Evolutionary conservation across 805 yeast species (phyloP).

Genomic region (Clavispora santaluciae): DNA sequence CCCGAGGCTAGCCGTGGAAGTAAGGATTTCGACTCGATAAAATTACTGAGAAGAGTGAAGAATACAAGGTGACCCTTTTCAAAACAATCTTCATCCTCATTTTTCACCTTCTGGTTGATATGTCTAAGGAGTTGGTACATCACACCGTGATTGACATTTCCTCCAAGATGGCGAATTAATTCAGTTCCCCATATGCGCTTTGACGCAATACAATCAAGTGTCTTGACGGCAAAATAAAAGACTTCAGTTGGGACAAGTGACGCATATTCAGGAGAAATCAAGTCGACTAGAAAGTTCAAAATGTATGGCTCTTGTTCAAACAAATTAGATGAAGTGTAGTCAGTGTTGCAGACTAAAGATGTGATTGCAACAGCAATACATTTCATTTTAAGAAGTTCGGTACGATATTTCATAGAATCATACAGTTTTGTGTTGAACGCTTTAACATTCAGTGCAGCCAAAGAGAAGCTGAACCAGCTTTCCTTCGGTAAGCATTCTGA

Average conservation of each 20-base stretch:
- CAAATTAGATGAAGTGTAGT: conserved; percentile 57
- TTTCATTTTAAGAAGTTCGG: conserved; percentile 56
- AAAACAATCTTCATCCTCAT: conserved; percentile 28
- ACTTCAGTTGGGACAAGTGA: conserved; percentile 45
- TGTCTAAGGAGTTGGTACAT: conserved; percentile 66
- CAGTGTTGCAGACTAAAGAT: conserved; percentile 51
- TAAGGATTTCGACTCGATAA: conserved; percentile 53
- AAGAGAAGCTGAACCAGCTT: conserved; percentile 58
- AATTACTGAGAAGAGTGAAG: conserved; percentile 58
- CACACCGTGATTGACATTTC: conserved; percentile 81
- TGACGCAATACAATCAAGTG: conserved; percentile 64
- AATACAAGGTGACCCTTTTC: conserved; percentile 47
- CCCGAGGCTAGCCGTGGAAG: conserved; percentile 62
- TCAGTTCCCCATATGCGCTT: conserved; percentile 72
- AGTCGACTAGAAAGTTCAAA: conserved; percentile 62
- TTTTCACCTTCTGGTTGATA: conserved; percentile 48
- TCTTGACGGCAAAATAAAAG: conserved; percentile 55
- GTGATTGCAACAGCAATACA: conserved; percentile 64
- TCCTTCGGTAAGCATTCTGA: conserved; percentile 53
- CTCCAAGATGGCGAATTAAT: conserved; percentile 71
- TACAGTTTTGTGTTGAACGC: conserved; percentile 58
- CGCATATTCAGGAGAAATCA: conserved; percentile 62
- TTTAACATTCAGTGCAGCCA: conserved; percentile 62
- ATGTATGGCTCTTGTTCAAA: conserved; percentile 69
- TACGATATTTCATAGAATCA: conserved; percentile 53